A percentile compares a stretch with the other conserved stretches of the same genome.
These are phyloP conservation scores for Mycena capillaripes DNA, from an alignment of 768 basidiomycete genomes.

Conservation along the genomic window DNA sequence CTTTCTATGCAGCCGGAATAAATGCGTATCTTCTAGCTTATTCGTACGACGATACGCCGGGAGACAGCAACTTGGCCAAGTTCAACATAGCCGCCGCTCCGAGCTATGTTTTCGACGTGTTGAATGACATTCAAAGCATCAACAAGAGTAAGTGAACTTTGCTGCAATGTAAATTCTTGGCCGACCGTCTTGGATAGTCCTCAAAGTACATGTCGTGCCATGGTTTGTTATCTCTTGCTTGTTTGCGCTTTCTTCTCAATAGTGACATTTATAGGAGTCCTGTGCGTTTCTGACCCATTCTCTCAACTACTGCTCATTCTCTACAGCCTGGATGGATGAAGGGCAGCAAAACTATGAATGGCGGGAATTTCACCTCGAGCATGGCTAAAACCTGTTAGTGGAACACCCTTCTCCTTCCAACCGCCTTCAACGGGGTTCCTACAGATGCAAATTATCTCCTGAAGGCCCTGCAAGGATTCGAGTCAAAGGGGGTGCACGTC, in stretches of 20 bases:
- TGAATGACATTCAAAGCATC: constrained; percentile 44
- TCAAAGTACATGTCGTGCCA: constrained; percentile 12
- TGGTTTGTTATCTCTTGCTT: too few relatives aligned
- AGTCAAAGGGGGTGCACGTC: neutral
- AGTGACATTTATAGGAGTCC: too few relatives aligned
- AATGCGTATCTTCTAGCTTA: constrained; percentile 37
- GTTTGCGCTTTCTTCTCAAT: too few relatives aligned
- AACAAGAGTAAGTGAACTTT: neutral
- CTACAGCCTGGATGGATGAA: constrained; percentile 24
- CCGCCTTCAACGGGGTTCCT: neutral
- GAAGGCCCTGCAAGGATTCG: constrained; percentile 19
- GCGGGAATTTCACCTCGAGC: neutral
- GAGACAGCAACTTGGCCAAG: constrained; percentile 43
- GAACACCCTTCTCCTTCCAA: neutral
- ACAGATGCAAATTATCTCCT: constrained; percentile 13
- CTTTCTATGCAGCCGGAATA: neutral
- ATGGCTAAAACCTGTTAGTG: constrained; percentile 3
- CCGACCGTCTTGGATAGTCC: neutral
- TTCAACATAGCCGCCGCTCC: constrained; percentile 48
- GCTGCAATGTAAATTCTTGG: neutral
- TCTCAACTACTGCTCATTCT: neutral
- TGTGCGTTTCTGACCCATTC: neutral
- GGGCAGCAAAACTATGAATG: neutral
- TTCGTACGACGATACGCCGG: constrained; percentile 45
- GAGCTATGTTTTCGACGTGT: constrained; percentile 46